phyloP scores from a whole-genome alignment of 345 rosid species.

The Erucastrum elatum region DNA sequence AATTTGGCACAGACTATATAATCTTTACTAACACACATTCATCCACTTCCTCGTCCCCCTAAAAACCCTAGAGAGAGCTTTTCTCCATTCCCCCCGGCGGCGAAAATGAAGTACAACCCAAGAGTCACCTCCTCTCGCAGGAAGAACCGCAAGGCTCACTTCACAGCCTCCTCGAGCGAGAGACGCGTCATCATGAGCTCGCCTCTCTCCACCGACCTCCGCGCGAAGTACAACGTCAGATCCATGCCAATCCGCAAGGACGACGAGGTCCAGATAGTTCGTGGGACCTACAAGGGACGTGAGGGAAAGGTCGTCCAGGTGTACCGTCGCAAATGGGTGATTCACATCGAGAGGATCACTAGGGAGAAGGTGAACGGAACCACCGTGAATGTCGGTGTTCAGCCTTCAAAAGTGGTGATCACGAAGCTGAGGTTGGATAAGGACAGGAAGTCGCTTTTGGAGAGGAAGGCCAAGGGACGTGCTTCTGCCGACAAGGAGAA shows the following conservation, averaged over 20 bases:
- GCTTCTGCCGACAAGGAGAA: conserved; percentile 78
- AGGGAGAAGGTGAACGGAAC: conserved; percentile 82
- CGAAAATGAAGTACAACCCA: conserved; percentile 76
- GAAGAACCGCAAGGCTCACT: conserved; percentile 80
- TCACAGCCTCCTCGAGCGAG: conserved; percentile 67
- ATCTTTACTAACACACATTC: neutral
- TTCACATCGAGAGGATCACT: conserved; percentile 79
- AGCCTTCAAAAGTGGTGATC: conserved; percentile 71
- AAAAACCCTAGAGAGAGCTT: neutral
- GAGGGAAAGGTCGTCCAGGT: conserved; percentile 81
- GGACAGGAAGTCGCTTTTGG: conserved; percentile 71
- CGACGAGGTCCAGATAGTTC: conserved; percentile 80
- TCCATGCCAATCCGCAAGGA: conserved; percentile 87
- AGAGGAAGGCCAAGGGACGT: conserved; percentile 77
- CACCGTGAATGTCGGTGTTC: conserved; percentile 72
- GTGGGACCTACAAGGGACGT: conserved; percentile 81
- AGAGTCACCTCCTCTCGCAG: conserved; percentile 75
- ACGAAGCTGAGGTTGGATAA: conserved; percentile 78
- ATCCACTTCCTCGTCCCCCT: neutral
- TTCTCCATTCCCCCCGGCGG: conserved; percentile 22
- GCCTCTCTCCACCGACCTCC: conserved; percentile 63
- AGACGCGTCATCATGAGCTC: conserved; percentile 80
- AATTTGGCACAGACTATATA: conserved; percentile 18
- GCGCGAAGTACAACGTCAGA: conserved; percentile 75
- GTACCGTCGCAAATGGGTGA: conserved; percentile 79